These are phyloP conservation scores for Penicillium sp. DNA, from an alignment of 2,329 filamentous ascomycete genomes.

Conservation along the genomic window DNA sequence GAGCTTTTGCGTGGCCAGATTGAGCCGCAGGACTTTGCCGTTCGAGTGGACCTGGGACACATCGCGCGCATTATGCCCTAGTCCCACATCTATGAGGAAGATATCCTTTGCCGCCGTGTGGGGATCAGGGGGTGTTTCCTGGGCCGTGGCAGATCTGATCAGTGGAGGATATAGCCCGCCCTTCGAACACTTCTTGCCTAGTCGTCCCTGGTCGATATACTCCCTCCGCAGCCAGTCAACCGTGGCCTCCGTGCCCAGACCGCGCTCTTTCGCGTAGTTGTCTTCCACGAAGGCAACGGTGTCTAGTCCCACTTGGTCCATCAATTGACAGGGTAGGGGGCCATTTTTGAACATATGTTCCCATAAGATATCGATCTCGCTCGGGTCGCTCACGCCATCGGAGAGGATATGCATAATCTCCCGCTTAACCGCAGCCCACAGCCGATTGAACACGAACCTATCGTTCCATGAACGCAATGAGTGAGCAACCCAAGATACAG, in stretches of 20 bases:
- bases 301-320: conserved; percentile 54
- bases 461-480: neutral
- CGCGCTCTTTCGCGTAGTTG: conserved; percentile 52
- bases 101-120: conserved; percentile 14
- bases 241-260: conserved; percentile 36
- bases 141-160: neutral
- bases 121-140: conserved; percentile 8
- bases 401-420: conserved; percentile 50
- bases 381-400: conserved; percentile 50
- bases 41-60: conserved; percentile 16
- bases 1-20: conserved; percentile 17
- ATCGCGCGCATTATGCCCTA: conserved; percentile 21
- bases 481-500: neutral
- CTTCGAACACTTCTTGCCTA: conserved; percentile 39
- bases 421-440: conserved; percentile 57
- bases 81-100: conserved; percentile 25
- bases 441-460: conserved; percentile 53
- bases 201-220: conserved; percentile 48
- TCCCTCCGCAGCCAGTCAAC: conserved; percentile 47
- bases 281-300: conserved; percentile 55
- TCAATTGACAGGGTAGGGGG: conserved; percentile 36
- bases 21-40: conserved; percentile 17
- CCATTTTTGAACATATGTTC: conserved; percentile 37
- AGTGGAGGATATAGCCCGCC: conserved; percentile 44
- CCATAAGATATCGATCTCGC: conserved; percentile 49